phyloP scores from a whole-genome alignment of 2,329 filamentous ascomycete genomes.

The Pseudogymnoascus sp. region DNA sequence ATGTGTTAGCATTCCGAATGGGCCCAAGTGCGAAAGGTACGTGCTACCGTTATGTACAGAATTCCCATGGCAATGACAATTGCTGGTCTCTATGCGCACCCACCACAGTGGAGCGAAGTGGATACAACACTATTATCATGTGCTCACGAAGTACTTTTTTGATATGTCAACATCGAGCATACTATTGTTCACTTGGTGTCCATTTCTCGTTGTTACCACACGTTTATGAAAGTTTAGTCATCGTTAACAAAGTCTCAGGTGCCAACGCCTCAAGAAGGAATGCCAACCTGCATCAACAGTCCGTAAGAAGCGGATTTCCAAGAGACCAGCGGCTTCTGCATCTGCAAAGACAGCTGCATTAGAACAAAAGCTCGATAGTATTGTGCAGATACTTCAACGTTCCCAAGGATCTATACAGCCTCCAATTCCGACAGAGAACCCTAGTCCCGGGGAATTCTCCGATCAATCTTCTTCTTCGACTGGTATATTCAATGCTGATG shows the following conservation, averaged over 20 bases:
- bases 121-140: not conserved
- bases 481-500: not conserved
- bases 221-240: not conserved
- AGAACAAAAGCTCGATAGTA: constrained; percentile 17
- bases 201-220: not conserved
- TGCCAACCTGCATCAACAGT: constrained; percentile 14
- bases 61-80: not conserved
- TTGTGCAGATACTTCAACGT: constrained; percentile 17
- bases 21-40: constrained; percentile 15
- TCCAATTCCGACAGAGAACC: not conserved
- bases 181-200: not conserved
- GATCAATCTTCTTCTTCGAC: not conserved
- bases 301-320: constrained; percentile 13
- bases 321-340: constrained; percentile 11
- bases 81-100: not conserved
- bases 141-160: not conserved
- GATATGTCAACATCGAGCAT: not conserved
- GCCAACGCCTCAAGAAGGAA: constrained; percentile 15
- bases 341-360: constrained; percentile 16
- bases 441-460: not conserved
- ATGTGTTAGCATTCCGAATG: constrained; percentile 7
- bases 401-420: constrained; percentile 8
- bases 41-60: not conserved
- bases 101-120: not conserved
- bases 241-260: constrained; percentile 10